These are phyloP conservation scores for Aspergillus kassunensis DNA, from an alignment of 495 filamentous ascomycete species.

Conservation along the genomic window DNA sequence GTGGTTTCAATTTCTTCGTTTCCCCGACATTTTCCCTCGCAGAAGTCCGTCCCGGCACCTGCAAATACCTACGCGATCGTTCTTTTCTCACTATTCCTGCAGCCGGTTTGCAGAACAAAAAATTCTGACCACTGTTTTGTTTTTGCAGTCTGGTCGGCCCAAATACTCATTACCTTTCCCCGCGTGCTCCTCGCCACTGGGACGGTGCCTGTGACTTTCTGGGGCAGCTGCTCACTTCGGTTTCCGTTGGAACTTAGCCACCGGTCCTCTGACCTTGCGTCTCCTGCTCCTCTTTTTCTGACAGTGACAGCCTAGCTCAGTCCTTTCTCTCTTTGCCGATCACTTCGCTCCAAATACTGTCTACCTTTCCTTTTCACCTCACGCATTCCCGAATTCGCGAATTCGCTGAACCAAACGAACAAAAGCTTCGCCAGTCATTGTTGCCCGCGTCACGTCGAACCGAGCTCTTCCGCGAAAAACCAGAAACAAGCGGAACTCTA, in stretches of 20 bases:
- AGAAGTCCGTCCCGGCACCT: neutral
- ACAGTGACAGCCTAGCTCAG: constrained; percentile 7
- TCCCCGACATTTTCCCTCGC: neutral
- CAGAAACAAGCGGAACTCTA: neutral
- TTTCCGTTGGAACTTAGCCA: constrained; percentile 10
- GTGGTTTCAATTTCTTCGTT: neutral
- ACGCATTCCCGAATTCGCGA: neutral
- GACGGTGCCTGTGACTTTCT: constrained; percentile 35
- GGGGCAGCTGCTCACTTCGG: constrained; percentile 37
- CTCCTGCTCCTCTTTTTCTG: constrained; percentile 5
- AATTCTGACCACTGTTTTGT: constrained; percentile 3
- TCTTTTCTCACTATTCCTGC: constrained; percentile 16
- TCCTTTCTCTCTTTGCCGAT: neutral
- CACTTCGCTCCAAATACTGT: neutral
- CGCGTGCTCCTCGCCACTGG: constrained; percentile 29
- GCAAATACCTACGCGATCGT: constrained; percentile 2
- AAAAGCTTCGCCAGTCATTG: constrained; percentile 4
- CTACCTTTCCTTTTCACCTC: neutral
- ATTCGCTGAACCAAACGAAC: constrained; percentile 1
- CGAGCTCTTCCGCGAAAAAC: neutral
- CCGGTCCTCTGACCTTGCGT: constrained; percentile 18
- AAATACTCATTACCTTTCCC: constrained; percentile 11
- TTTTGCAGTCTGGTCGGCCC: constrained; percentile 6
- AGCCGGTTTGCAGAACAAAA: constrained; percentile 12
- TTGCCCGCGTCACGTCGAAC: constrained; percentile 5